A percentile compares a stretch with the other conserved stretches of the same genome.
phyloP scores from a whole-genome alignment of 495 filamentous ascomycete genomes.

The Astrothelium macrocarpum region DNA sequence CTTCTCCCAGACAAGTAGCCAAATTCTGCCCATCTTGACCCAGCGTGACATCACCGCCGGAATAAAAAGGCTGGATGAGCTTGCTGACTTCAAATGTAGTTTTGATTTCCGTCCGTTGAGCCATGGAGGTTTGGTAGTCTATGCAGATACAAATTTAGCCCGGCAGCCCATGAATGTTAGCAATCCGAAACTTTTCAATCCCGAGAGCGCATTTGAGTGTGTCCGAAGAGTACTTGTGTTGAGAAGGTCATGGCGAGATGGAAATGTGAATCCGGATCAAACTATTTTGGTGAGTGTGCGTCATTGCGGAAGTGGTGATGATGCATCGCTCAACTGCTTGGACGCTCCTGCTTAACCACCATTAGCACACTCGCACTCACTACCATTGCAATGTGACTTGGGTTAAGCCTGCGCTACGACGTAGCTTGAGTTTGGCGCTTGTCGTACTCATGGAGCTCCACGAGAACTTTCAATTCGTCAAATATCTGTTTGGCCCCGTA shows the following conservation, averaged over 20 bases:
- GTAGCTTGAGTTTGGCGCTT: background rate
- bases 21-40: constrained; percentile 74
- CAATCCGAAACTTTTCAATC: too few relatives aligned
- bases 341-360: too few relatives aligned
- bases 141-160: background rate
- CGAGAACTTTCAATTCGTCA: background rate
- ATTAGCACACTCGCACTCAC: background rate
- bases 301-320: too few relatives aligned
- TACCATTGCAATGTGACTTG: too few relatives aligned
- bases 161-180: background rate
- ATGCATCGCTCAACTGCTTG: too few relatives aligned
- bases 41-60: constrained; percentile 77
- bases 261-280: background rate
- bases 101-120: constrained; percentile 38
- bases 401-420: too few relatives aligned
- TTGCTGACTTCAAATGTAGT: constrained; percentile 79
- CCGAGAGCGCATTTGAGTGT: too few relatives aligned
- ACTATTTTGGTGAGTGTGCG: background rate
- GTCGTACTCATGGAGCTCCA: background rate
- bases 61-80: constrained; percentile 86
- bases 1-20: constrained; percentile 77
- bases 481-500: constrained; percentile 6
- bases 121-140: constrained; percentile 21
- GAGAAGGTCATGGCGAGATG: too few relatives aligned
- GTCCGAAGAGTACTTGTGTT: too few relatives aligned